Percentiles rank a stretch among this genome's conserved stretches.
Evolutionary conservation across 2,329 filamentous ascomycete species (phyloP).

Genomic region (Ceratocystis eucalypticola): DNA sequence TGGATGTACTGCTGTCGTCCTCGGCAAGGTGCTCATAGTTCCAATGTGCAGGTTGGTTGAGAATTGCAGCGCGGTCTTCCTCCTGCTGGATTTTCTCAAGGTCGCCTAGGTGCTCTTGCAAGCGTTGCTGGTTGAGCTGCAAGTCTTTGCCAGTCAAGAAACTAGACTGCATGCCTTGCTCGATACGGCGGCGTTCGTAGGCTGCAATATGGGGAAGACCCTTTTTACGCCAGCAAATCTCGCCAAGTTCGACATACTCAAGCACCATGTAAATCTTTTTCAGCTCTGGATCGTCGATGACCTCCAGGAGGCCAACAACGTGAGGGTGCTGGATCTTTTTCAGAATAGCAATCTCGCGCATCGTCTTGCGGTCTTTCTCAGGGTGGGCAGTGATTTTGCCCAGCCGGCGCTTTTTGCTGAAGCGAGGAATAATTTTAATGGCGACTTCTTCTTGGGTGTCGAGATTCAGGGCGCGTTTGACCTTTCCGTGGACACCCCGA

Average conservation of each 20-base stretch:
- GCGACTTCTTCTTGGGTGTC: constrained; percentile 68
- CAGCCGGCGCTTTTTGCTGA: constrained; percentile 84
- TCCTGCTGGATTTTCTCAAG: constrained; percentile 45
- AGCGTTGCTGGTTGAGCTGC: constrained; percentile 44
- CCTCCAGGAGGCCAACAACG: constrained; percentile 85
- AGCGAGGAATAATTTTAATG: constrained; percentile 96
- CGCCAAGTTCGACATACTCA: constrained; percentile 86
- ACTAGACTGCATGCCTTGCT: constrained; percentile 46
- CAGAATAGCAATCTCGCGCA: constrained; percentile 91
- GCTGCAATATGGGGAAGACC: constrained; percentile 70
- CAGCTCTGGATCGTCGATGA: constrained; percentile 90
- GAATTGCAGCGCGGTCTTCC: constrained; percentile 30
- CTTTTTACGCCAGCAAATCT: constrained; percentile 87
- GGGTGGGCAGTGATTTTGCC: constrained; percentile 59
- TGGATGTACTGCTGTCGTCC: constrained; percentile 33
- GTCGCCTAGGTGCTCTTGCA: constrained; percentile 44
- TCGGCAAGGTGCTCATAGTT: constrained; percentile 67
- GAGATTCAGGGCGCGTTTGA: constrained; percentile 80
- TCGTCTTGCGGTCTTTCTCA: constrained; percentile 56
- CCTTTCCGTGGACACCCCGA: constrained; percentile 90
- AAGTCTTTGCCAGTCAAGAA: constrained; percentile 31
- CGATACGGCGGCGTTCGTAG: constrained; percentile 68
- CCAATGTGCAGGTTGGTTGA: constrained; percentile 53
- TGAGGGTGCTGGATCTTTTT: constrained; percentile 98
- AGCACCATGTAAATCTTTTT: constrained; percentile 98